Conservation (phyloP, 495 filamentous ascomycete species). For the Penicillium diatomitis region DNA sequence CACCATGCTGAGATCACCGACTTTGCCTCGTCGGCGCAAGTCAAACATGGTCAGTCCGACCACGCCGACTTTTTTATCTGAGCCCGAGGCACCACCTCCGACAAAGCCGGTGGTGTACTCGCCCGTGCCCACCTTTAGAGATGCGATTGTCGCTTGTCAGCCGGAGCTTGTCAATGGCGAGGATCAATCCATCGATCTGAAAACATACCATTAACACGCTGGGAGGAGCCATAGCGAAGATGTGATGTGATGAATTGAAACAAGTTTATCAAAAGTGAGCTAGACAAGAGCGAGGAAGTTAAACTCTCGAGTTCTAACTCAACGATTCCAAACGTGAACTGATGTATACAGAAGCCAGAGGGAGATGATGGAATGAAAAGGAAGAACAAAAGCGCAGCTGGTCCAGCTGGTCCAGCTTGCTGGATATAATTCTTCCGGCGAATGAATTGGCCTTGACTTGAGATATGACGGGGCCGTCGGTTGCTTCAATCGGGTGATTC, state of each 20-base stretch:
- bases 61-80: slow-evolving; percentile 90
- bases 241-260: no score
- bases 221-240: slow-evolving; percentile 54
- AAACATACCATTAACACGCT: slow-evolving; percentile 75
- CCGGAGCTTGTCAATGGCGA: background rate
- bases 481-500: background rate
- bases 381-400: background rate
- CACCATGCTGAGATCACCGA: slow-evolving; percentile 79
- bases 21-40: slow-evolving; percentile 77
- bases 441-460: slow-evolving; percentile 8
- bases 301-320: no score
- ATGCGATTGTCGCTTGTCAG: slow-evolving; percentile 6
- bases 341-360: background rate
- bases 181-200: no score
- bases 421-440: slow-evolving; percentile 23
- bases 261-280: no score
- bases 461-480: no score
- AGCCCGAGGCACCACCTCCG: slow-evolving; percentile 63
- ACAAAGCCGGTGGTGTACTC: slow-evolving; percentile 95
- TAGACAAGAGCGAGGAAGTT: no score
- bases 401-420: slow-evolving; percentile 1
- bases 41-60: slow-evolving; percentile 88
- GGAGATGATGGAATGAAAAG: slow-evolving; percentile 6
- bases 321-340: no score
- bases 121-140: slow-evolving; percentile 65